A percentile compares a stretch with the other conserved stretches of the same genome.
Evolutionary conservation across 805 yeast species (phyloP).

Genomic region (Kodamaea leandrae): DNA sequence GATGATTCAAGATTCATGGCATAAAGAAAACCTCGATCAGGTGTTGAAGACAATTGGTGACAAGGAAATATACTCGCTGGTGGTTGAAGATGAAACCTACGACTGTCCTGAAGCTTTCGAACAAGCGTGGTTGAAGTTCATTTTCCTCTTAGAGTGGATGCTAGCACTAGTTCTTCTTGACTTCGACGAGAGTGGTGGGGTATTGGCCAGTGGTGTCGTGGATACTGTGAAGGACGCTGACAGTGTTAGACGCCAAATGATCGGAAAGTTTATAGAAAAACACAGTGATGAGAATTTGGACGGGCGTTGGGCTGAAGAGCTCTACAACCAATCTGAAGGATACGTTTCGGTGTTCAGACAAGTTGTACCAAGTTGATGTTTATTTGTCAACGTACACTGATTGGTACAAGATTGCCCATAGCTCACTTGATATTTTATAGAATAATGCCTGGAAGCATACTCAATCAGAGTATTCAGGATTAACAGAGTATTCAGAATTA

Average conservation of each 20-base stretch:
- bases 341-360: no score
- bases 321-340: no score
- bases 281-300: no score
- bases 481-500: no score
- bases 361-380: no score
- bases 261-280: no score
- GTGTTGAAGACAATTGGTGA: conserved; percentile 12
- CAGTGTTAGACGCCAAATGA: background rate
- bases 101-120: conserved; percentile 17
- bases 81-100: conserved; percentile 24
- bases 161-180: conserved; percentile 13
- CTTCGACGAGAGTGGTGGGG: background rate
- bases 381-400: no score
- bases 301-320: no score
- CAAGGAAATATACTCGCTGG: conserved; percentile 12
- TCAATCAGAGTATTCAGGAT: no score
- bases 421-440: no score
- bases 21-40: conserved; percentile 7
- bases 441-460: no score
- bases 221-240: conserved; percentile 1
- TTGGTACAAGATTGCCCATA: no score
- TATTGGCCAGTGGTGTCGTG: background rate
- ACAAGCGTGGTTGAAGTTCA: conserved; percentile 25
- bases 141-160: conserved; percentile 25
- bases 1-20: conserved; percentile 9